Conservation (phyloP, 257 asterid genomes). For the Solanum stenotomum region DNA sequence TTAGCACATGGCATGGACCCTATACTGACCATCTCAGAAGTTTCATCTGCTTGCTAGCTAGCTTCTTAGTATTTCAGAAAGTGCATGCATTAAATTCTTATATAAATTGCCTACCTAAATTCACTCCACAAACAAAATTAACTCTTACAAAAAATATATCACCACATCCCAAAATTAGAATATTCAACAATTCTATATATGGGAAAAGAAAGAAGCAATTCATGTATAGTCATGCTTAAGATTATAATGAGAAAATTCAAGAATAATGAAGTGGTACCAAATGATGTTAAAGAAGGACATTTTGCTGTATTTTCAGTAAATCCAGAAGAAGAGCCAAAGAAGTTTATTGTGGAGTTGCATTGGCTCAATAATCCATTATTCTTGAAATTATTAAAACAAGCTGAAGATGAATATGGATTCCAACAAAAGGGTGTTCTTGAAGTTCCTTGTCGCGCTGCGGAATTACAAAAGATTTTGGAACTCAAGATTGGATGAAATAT, state of each 20-base stretch:
- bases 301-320: background rate
- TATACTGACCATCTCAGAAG: constrained; percentile 23
- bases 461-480: constrained; percentile 13
- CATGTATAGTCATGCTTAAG: constrained; percentile 1
- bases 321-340: constrained; percentile 8
- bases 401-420: constrained; percentile 30
- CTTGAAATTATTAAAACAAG: constrained; percentile 11
- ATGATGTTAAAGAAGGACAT: constrained; percentile 1
- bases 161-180: background rate
- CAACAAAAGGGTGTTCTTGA: constrained; percentile 16
- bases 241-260: constrained; percentile 5
- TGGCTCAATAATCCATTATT: constrained; percentile 18
- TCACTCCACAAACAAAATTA: background rate
- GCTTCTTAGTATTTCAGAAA: background rate
- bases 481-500: background rate
- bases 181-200: background rate
- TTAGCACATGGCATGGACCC: constrained; percentile 6
- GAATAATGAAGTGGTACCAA: background rate
- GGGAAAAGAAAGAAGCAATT: constrained; percentile 12
- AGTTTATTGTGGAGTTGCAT: constrained; percentile 10
- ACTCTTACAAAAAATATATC: background rate
- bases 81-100: background rate
- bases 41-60: constrained; percentile 17
- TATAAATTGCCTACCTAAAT: constrained; percentile 12
- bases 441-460: constrained; percentile 18